Conservation (phyloP, 2,329 filamentous ascomycete species). For the Exophiala sideris region DNA sequence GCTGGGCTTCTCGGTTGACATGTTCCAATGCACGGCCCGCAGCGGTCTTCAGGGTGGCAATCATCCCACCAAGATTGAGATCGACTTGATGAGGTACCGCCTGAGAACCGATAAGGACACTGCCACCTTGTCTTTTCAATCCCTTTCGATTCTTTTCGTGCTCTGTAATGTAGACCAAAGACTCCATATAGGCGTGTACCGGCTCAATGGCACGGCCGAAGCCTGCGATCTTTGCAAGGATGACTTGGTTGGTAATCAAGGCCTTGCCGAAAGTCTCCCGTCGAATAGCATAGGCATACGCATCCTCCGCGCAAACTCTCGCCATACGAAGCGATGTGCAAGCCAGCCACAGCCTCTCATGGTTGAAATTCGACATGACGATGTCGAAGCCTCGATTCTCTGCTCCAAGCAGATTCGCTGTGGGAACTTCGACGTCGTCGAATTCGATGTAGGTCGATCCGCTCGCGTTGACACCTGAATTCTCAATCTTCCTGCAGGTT, state of each 20-base stretch:
- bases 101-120: neutral
- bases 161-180: slow-evolving; percentile 24
- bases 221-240: slow-evolving; percentile 53
- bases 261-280: slow-evolving; percentile 57
- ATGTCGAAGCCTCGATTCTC: slow-evolving; percentile 19
- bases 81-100: slow-evolving; percentile 2
- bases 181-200: slow-evolving; percentile 51
- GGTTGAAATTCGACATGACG: slow-evolving; percentile 48
- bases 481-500: slow-evolving; percentile 97
- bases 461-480: slow-evolving; percentile 91
- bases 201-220: slow-evolving; percentile 56
- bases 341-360: slow-evolving; percentile 58
- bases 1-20: slow-evolving; percentile 54
- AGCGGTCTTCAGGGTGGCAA: slow-evolving; percentile 66
- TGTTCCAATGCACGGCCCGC: slow-evolving; percentile 52
- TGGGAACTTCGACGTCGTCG: slow-evolving; percentile 52
- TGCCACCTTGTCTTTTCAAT: neutral
- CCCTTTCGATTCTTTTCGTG: slow-evolving; percentile 5
- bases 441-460: slow-evolving; percentile 61
- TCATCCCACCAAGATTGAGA: slow-evolving; percentile 63
- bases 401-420: neutral
- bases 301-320: slow-evolving; percentile 53
- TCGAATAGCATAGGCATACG: slow-evolving; percentile 50
- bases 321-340: slow-evolving; percentile 57
- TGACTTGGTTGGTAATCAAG: slow-evolving; percentile 56